Base-by-base conservation (phyloP, 2,329 filamentous ascomycete genomes). In the Venturia pyrina region DNA sequence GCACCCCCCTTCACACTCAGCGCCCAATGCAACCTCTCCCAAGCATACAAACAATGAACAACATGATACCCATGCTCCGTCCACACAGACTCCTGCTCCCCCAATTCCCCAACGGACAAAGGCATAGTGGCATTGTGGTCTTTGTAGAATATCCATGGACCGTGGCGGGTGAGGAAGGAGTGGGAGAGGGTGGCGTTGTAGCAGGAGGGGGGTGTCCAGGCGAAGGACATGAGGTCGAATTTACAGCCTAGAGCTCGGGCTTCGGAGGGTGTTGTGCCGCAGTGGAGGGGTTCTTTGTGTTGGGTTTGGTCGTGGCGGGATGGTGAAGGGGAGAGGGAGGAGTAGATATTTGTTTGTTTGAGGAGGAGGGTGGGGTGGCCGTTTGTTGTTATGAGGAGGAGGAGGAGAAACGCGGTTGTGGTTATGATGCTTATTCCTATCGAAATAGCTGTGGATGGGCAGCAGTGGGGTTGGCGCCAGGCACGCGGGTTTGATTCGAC, bases 171-270 rank as follows among this genome's bases (percentile, higher is more conserved):
- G 28, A 62, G 40, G 41, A 59, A 61, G 8, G 24, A 15, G 2
- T 61, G 37, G 6, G 64, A 66, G 34, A 44, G 32, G 11, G 40
- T 3, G 6, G n/a, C 57, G 21, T 46, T n/a, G 21, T 62, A 62
- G 17, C 64, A 66, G 19, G 21, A 28, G 19, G 34, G 28, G 5
- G 64, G 64, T 28, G 64, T 66, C 64, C 64, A 66, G 8, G 64
- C 64, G 41, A 66, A 66, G 40, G 56, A 62, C 57, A 66, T 66
- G 56, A 66, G 28, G 44, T 66, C 64, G 64, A 66, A 66, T 34
- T 34, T 53, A n/a, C 64, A 66, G 19, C 56, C 56, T 28, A 62
- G 32, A 21, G 64, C 34, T 10, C 53, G 48, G 24, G 64, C 64
- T 66, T 66, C 40, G 28, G 64, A 34, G 10, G 64, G 57, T 1